Conservation (phyloP, 1,284 basidiomycete genomes). For the Cronartium quercuum region DNA sequence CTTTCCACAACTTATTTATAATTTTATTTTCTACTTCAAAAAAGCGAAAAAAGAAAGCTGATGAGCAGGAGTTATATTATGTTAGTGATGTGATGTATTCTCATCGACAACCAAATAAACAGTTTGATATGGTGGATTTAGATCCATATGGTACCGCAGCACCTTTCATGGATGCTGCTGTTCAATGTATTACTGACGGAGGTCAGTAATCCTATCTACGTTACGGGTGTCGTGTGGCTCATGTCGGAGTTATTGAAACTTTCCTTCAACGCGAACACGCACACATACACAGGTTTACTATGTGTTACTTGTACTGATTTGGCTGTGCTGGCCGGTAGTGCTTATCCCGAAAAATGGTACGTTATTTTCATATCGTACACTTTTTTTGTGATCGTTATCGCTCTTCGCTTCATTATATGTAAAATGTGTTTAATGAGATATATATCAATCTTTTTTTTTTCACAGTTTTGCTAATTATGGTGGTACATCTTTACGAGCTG, state of each 20-base stretch:
- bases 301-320: conserved; percentile 96
- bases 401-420: background rate
- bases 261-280: background rate
- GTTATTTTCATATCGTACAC: conserved; percentile 40
- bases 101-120: conserved; percentile 65
- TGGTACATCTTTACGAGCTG: conserved; percentile 80
- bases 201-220: conserved; percentile 54
- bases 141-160: conserved; percentile 97
- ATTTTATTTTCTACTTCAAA: background rate
- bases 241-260: background rate
- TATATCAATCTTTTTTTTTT: conserved; percentile 25
- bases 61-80: background rate
- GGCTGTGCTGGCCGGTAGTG: conserved; percentile 83
- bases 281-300: conserved; percentile 61
- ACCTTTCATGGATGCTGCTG: conserved; percentile 92
- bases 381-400: background rate
- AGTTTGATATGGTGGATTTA: conserved; percentile 89
- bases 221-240: background rate
- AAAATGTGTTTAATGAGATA: background rate
- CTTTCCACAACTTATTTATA: background rate
- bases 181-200: conserved; percentile 82
- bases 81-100: conserved; percentile 79
- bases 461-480: conserved; percentile 88
- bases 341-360: conserved; percentile 94
- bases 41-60: background rate